Evolutionary conservation across 2,329 filamentous ascomycete species (phyloP), one percentile per base, ranked within the genome.

Genomic region (Cladophialophora bantiana): DNA sequence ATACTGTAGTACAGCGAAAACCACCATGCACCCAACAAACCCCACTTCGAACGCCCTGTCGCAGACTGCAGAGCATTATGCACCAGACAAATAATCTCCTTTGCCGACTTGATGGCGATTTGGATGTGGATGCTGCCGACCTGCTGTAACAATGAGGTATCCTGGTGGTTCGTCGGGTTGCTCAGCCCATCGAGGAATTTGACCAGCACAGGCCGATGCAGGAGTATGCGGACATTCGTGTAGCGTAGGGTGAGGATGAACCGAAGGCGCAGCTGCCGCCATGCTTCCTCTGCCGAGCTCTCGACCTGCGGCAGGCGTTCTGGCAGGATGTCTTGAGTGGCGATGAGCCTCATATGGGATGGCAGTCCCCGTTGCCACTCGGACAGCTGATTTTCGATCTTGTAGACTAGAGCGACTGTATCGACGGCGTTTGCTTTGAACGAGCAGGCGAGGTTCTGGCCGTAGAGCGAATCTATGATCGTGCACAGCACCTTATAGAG

Each of bases 181-280:
- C 67, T 59, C 35, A 68, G 64, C 15, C 52, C 59, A 3, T 77
- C 75, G 5, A 83, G 68, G 36, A 80, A 78, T 58, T 76, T 77
- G 31, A 77, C 77, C 1, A 83, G 73, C 9, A 81, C 71, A 7
- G 78, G 78, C 1, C 81, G 75, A 57, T 83, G 81, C 1, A 81
- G 62, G 2, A 83, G 74, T 4, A 82, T 75, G 2, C 77, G 77
- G 3, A 80, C 69, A 64, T 83, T 81, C 18, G 77, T 75, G 65
- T 80, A 80, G n/a, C 81, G 76, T 15, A 83, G 64, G 0, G 78
- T 78, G 0, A 83, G 73, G 3, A 85, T 53, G 52, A 62, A 62
- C 32, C 59, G 15, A n/a, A 62, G 52, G 5, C 59, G 59, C 35
- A 62, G 36, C 45, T 62, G 59, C 52, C 52, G 59, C 80, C 7